A percentile compares a stretch with the other conserved stretches of the same genome.
Conservation (phyloP, 352 stramenopile species). For the Plasmopara halstedii region DNA sequence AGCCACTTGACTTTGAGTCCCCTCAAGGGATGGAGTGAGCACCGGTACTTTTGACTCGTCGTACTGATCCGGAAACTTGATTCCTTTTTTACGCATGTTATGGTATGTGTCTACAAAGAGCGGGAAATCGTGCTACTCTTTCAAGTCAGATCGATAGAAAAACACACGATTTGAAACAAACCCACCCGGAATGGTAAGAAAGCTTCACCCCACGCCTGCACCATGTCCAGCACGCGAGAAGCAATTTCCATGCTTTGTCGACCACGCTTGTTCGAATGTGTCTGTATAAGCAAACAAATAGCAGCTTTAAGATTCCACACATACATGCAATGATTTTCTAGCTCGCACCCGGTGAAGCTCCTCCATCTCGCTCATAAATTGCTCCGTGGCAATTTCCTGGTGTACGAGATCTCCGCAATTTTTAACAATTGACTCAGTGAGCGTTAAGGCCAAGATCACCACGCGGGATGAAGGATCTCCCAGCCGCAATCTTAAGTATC, state of each 20-base stretch:
- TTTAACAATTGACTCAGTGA: conserved; percentile 70
- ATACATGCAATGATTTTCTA: background rate
- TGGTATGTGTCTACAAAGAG: conserved; percentile 80
- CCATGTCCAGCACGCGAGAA: conserved; percentile 57
- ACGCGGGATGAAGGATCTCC: conserved; percentile 54
- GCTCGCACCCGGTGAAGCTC: conserved; percentile 45
- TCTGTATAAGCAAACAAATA: conserved; percentile 14
- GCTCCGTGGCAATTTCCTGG: conserved; percentile 52
- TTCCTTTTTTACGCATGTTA: conserved; percentile 72
- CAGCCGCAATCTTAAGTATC: conserved; percentile 61
- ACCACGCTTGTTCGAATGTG: conserved; percentile 55
- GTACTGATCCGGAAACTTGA: conserved; percentile 72
- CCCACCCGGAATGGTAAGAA: conserved; percentile 56
- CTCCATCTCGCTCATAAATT: conserved; percentile 72
- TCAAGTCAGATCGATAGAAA: background rate
- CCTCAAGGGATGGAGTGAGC: conserved; percentile 24
- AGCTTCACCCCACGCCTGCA: conserved; percentile 76
- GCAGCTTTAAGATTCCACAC: background rate
- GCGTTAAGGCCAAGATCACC: conserved; percentile 53
- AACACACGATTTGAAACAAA: background rate
- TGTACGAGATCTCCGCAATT: conserved; percentile 69
- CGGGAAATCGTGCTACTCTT: conserved; percentile 48
- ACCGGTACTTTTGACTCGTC: conserved; percentile 60
- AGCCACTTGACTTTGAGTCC: background rate
- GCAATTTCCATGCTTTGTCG: conserved; percentile 70